These are phyloP conservation scores for Linnemannia zychae DNA, from an alignment of 192 early-diverging fungal species.

Conservation along the genomic window DNA sequence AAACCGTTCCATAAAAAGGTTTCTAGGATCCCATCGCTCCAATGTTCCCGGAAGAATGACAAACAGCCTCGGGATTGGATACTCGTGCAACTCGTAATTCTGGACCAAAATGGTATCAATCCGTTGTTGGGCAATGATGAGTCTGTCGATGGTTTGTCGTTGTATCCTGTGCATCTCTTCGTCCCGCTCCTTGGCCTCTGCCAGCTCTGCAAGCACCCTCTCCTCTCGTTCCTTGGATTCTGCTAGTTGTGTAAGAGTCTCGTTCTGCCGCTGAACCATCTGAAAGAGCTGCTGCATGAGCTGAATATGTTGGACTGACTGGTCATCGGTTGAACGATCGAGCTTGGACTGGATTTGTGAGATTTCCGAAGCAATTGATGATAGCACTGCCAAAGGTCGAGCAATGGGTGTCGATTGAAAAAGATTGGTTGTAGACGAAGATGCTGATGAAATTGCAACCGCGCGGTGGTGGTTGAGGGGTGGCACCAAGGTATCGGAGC, in stretches of 20 bases:
- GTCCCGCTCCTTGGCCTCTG: slow-evolving; percentile 12
- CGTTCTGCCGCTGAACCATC: neutral
- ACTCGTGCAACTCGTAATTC: slow-evolving; percentile 33
- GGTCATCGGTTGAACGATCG: neutral
- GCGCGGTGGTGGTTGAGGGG: neutral
- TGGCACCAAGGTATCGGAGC: neutral
- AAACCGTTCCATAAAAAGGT: neutral
- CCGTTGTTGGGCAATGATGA: neutral
- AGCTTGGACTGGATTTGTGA: neutral
- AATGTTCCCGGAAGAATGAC: slow-evolving; percentile 6
- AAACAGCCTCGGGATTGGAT: slow-evolving; percentile 20
- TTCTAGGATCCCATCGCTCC: neutral
- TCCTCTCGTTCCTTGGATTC: neutral
- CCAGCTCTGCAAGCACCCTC: neutral
- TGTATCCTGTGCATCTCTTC: slow-evolving; percentile 12
- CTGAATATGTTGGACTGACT: slow-evolving; percentile 8
- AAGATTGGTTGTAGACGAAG: neutral
- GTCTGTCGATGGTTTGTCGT: slow-evolving; percentile 4
- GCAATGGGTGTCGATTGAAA: neutral
- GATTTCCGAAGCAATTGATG: neutral
- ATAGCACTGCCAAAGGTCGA: neutral
- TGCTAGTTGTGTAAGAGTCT: neutral
- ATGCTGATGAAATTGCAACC: neutral
- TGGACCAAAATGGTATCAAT: slow-evolving; percentile 16
- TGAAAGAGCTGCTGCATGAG: slow-evolving; percentile 8